Evolutionary conservation across 495 filamentous ascomycete species (phyloP), one percentile per base, ranked within the genome.

Genomic region (Aspergillus bridgeri): DNA sequence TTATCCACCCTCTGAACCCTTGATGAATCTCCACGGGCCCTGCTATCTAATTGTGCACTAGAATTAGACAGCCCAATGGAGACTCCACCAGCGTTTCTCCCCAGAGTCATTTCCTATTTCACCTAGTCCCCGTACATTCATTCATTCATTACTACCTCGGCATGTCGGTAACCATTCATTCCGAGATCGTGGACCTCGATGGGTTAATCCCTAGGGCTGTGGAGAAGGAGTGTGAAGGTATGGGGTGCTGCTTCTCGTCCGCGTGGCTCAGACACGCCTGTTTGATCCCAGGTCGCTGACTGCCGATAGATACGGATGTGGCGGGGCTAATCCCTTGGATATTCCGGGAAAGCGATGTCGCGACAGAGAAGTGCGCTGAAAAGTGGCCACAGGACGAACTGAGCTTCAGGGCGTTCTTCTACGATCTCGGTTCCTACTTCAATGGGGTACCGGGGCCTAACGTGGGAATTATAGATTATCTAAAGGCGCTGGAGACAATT

Each of bases 391-490:
- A 23, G 27, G 54, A 57, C n/a, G 25, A 46, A 7, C 11, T 3
- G 20, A 22, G 8, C 17, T 57, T 57, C 38, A 51, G 21, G 7
- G 33, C 22, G 19, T 44, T 57, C 17, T 57, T 57, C 55, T 27
- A 45, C 27, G 19, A 38, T 1, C 46, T 48, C 18, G 11, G 19
- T 5, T 42, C 45, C 44, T 42, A 48, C 54, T 38, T 11, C 13
- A 18, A 27, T 9, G 51, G 18, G 3, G 0, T 9, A 21, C 15
- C 15, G 33, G 19, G 20, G 20, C 15, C 8, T 42, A 11, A 21
- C 27, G 19, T 22, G 15, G 42, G 33, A 8, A 9, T 42, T 25
- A 20, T 6, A n/a, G 42, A 29, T 19, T 6, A 20, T 43, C 22
- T 27, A 45, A 25, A 25, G 19, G 15, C 29, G 2, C 24, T 15